Conservation (phyloP, 352 stramenopile species). For the Chrysophaeum taylorii region DNA sequence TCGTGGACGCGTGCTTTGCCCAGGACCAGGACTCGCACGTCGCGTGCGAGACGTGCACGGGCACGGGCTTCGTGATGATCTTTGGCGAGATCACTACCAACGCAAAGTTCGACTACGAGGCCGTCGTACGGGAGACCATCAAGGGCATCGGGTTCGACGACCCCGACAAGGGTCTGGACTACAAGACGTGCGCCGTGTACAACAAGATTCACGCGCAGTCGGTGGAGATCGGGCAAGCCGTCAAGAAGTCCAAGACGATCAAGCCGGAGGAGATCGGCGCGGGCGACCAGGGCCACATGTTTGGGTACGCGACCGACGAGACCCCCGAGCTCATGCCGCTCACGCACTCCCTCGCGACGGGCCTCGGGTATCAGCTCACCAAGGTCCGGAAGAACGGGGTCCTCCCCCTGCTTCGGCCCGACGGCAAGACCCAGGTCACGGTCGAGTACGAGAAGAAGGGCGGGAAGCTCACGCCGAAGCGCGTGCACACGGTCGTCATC, state of each 20-base stretch:
- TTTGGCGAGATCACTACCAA: slow-evolving; percentile 99
- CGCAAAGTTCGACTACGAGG: slow-evolving; percentile 86
- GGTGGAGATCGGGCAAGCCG: slow-evolving; percentile 94
- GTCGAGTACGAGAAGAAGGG: slow-evolving; percentile 94
- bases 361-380: slow-evolving; percentile 91
- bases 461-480: slow-evolving; percentile 84
- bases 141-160: slow-evolving; percentile 99
- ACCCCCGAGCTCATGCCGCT: slow-evolving; percentile 92
- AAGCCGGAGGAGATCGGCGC: slow-evolving; percentile 88
- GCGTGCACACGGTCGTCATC: slow-evolving; percentile 97
- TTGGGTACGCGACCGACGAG: slow-evolving; percentile 93
- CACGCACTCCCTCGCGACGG: slow-evolving; percentile 91
- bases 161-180: slow-evolving; percentile 96
- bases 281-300: slow-evolving; percentile 94
- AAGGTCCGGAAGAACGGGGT: slow-evolving; percentile 96
- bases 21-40: slow-evolving; percentile 95
- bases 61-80: slow-evolving; percentile 99
- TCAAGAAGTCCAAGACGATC: slow-evolving; percentile 76
- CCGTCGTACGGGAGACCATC: slow-evolving; percentile 92
- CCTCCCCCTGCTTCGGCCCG: slow-evolving; percentile 92
- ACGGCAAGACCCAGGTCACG: slow-evolving; percentile 98
- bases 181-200: slow-evolving; percentile 98
- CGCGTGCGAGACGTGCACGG: slow-evolving; percentile 97
- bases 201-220: slow-evolving; percentile 98
- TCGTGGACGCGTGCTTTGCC: slow-evolving; percentile 94